phyloP scores from a whole-genome alignment of 2,329 filamentous ascomycete species.

The Periconia sp. region DNA sequence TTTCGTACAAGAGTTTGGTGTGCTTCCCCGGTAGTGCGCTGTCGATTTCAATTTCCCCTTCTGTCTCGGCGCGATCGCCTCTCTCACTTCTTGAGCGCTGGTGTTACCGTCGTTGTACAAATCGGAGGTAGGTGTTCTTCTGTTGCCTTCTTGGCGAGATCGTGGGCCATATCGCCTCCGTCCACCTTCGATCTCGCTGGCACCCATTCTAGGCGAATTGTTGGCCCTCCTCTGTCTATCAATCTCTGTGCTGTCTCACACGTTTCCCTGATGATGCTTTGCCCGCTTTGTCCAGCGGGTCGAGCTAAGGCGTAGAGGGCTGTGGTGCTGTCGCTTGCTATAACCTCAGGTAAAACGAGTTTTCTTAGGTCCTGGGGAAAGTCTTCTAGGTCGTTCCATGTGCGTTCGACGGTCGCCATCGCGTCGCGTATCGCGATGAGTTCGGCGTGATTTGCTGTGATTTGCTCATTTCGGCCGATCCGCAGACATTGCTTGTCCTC shows the following conservation, averaged over 20 bases:
- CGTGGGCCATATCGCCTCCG: neutral
- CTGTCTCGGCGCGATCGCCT: too few species aligned
- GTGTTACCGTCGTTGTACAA: too few species aligned
- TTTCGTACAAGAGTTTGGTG: too few species aligned
- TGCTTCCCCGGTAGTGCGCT: too few species aligned
- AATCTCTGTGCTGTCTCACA: slow-evolving; percentile 2
- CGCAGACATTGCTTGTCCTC: too few species aligned
- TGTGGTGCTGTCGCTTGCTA: slow-evolving; percentile 5
- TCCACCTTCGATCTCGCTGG: slow-evolving; percentile 2
- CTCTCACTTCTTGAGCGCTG: too few species aligned
- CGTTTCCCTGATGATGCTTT: slow-evolving; percentile 3
- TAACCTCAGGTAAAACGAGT: slow-evolving; percentile 2
- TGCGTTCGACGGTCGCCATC: neutral
- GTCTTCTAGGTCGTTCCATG: slow-evolving; percentile 2
- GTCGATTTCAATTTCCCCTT: too few species aligned
- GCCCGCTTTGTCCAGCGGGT: slow-evolving; percentile 2
- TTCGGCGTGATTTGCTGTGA: too few species aligned
- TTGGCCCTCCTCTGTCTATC: slow-evolving; percentile 3
- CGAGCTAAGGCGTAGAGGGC: slow-evolving; percentile 3
- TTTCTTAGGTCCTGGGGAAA: slow-evolving; percentile 2
- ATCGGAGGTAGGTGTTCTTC: too few species aligned
- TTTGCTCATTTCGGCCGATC: too few species aligned
- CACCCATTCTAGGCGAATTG: slow-evolving; percentile 1
- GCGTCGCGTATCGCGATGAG: slow-evolving; percentile 1
- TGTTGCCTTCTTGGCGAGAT: too few species aligned